phyloP scores from a whole-genome alignment of 106 monocot genomes.

The Posidonia australis region DNA sequence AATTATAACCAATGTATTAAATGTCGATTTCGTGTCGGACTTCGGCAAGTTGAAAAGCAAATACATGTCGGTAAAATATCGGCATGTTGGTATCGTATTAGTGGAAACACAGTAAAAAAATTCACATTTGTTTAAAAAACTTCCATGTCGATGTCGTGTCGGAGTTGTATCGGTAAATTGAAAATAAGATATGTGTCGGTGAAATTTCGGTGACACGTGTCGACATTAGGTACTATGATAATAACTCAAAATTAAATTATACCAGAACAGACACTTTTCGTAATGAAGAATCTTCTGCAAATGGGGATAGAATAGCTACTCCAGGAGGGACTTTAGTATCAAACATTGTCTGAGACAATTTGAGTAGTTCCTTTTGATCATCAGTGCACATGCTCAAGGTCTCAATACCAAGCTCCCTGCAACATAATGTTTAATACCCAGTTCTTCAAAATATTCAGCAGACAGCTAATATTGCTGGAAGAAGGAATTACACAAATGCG shows the following conservation, averaged over 20 bases:
- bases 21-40: too few relatives aligned
- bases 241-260: neutral
- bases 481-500: neutral
- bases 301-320: slow-evolving; percentile 61
- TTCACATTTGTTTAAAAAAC: too few relatives aligned
- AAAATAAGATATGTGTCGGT: too few relatives aligned
- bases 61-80: too few relatives aligned
- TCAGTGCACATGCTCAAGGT: slow-evolving; percentile 25
- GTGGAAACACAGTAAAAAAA: too few relatives aligned
- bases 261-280: slow-evolving; percentile 60
- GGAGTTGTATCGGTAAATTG: too few relatives aligned
- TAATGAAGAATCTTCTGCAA: slow-evolving; percentile 62
- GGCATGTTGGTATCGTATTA: too few relatives aligned
- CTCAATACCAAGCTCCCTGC: slow-evolving; percentile 73
- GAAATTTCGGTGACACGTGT: too few relatives aligned
- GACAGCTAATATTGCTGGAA: neutral
- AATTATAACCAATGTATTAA: too few relatives aligned
- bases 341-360: slow-evolving; percentile 57
- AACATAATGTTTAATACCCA: neutral
- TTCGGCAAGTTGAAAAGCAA: too few relatives aligned
- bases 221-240: neutral
- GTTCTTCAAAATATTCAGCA: neutral
- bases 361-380: slow-evolving; percentile 32
- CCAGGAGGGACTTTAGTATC: slow-evolving; percentile 75
- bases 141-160: too few relatives aligned